Conservation (phyloP, 164 flowering plant species). For the Stephania cephalantha region DNA sequence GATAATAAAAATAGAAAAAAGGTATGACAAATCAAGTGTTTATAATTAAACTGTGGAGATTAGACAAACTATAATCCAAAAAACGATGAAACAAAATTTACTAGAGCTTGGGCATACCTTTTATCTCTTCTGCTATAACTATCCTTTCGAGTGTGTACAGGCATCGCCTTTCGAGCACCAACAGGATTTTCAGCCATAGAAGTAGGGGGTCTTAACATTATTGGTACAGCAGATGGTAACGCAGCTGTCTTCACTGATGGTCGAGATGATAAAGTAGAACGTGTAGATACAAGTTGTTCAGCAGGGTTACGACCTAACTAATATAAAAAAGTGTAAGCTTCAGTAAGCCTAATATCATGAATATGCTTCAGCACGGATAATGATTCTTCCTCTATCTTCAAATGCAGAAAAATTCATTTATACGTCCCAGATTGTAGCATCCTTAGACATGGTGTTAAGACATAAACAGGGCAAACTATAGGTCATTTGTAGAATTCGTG, state of each 20-base stretch:
- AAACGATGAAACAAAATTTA: not conserved
- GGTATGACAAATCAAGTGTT: not conserved
- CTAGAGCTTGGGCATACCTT: slow-evolving; percentile 36
- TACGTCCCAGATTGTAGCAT: not conserved
- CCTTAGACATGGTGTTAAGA: not conserved
- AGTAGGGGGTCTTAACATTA: slow-evolving; percentile 37
- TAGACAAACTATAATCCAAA: not conserved
- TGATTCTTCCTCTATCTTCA: not conserved
- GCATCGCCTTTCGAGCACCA: slow-evolving; percentile 21
- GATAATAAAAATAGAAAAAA: not conserved
- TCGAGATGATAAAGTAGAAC: slow-evolving; percentile 32
- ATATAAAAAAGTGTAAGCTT: slow-evolving; percentile 19
- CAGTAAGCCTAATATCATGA: slow-evolving; percentile 6
- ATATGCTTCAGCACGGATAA: not conserved
- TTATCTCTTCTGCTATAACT: slow-evolving; percentile 29
- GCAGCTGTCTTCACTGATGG: slow-evolving; percentile 41
- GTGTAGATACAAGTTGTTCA: slow-evolving; percentile 36
- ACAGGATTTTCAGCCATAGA: slow-evolving; percentile 22
- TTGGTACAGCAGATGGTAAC: slow-evolving; percentile 55
- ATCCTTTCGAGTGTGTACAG: slow-evolving; percentile 18
- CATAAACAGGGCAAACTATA: not conserved
- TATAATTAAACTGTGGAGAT: not conserved
- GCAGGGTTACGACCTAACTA: slow-evolving; percentile 48
- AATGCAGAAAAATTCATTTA: not conserved
- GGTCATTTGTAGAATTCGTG: not conserved